Base-by-base conservation (phyloP, 148 eudicot genomes). In the Fallopia convolvulus region DNA sequence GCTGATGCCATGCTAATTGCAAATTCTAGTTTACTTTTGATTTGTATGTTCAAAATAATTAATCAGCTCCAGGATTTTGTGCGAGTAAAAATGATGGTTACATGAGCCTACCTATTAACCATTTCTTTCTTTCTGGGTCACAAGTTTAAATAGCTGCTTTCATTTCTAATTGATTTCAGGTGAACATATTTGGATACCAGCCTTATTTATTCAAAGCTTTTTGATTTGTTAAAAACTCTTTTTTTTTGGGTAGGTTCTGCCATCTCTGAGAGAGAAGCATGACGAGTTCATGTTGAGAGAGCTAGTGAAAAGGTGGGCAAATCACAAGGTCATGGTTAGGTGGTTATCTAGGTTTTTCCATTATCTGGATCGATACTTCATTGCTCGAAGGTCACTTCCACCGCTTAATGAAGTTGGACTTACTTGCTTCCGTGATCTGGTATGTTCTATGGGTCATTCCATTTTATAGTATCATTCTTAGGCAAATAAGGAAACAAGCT, bases 251-350 rank as follows among this genome's bases (percentile, higher is more conserved):
- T 32, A 85, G 88, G 85, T 85, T 39, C 36, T 85, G 75, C 88
- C 88, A 40, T 75, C 81, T 74, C 77, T 85, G 71, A 81, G 61
- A 61, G 81, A 83, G 61, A 85, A 81, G 61, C 88, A 85, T 49
- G 85, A 79, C 11, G 88, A 85, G 72, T 83, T 79, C 76, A 70
- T 81, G 86, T 75, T 85, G 74, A 85, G 80, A 66, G 84, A 83
- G 75, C 79, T 85, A 42, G 77, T 79, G 41, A 60, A 61, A 50
- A 83, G 86, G 79, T 85, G 86, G 88, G 72, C 74, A 40, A 85
- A 85, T 77, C 83, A 83, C 60, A 85, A 85, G 78, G 76, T 83
- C 6, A 83, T 85, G 88, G 72, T 83, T 39, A 75, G 83, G 79
- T 85, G 88, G 88, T 47, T 85, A 11, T 71, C 81, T 58, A 74